These are phyloP conservation scores for Castanopsis chinensis DNA, from an alignment of 306 rosid genomes.

Conservation along the genomic window DNA sequence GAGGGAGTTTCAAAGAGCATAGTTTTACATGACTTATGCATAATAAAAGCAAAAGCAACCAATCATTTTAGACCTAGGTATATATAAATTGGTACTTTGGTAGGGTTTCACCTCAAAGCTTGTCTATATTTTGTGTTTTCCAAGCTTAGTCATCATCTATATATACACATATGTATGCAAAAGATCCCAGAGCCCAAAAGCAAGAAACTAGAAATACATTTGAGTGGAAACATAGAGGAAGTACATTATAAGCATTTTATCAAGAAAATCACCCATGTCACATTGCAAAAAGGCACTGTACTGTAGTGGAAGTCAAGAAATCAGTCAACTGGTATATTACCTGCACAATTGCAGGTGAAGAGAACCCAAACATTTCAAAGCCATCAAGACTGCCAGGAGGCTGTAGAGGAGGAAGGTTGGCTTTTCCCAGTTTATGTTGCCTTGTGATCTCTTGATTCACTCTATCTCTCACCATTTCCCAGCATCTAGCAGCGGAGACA, in stretches of 20 bases:
- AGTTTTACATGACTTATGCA: background rate
- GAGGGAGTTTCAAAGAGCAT: background rate
- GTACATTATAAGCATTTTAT: background rate
- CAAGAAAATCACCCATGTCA: background rate
- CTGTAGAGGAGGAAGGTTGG: slow-evolving; percentile 90
- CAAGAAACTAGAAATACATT: background rate
- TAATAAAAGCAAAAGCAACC: background rate
- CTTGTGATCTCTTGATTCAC: slow-evolving; percentile 89
- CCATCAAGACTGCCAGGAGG: slow-evolving; percentile 99
- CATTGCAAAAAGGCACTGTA: background rate
- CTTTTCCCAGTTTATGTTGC: slow-evolving; percentile 78
- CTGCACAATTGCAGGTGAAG: slow-evolving; percentile 95
- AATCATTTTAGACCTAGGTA: background rate
- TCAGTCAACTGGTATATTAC: slow-evolving; percentile 41
- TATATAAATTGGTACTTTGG: background rate
- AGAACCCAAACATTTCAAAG: slow-evolving; percentile 96
- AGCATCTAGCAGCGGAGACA: slow-evolving; percentile 68
- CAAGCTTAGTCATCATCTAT: background rate
- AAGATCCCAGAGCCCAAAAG: background rate
- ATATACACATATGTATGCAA: background rate
- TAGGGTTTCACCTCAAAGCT: background rate
- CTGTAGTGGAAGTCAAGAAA: background rate
- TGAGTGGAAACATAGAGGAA: background rate
- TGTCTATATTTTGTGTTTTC: background rate
- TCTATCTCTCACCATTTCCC: slow-evolving; percentile 94